Conservation (phyloP, 371 early-diverging fungal species). For the Zopfochytrium polystomum region DNA sequence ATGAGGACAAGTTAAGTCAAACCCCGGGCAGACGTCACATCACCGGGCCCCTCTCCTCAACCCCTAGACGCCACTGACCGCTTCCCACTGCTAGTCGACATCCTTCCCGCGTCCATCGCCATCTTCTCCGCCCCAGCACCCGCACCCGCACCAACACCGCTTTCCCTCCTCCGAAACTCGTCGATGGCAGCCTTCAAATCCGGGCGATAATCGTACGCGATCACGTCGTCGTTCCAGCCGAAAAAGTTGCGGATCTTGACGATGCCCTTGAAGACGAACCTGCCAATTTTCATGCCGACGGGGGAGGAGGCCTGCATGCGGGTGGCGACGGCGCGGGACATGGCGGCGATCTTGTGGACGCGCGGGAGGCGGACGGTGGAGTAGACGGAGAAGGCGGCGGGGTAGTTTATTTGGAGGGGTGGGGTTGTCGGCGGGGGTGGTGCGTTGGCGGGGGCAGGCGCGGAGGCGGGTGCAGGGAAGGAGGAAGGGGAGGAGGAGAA, state of each 20-base stretch:
- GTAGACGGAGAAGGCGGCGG: constrained; percentile 13
- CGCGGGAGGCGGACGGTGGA: constrained; percentile 14
- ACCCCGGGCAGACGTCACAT: no score
- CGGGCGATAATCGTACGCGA: constrained; percentile 1
- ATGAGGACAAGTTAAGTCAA: no score
- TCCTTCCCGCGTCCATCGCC: no score
- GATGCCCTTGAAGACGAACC: constrained; percentile 3
- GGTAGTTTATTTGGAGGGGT: constrained; percentile 2
- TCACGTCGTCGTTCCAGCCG: background rate
- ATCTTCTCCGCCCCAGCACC: no score
- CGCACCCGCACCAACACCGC: no score
- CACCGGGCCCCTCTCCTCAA: no score
- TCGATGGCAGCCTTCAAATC: background rate
- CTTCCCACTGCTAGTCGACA: no score
- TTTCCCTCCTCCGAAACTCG: background rate
- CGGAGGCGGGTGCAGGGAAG: no score
- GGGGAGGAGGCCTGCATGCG: background rate
- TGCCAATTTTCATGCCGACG: background rate
- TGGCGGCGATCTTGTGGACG: background rate
- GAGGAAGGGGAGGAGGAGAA: no score
- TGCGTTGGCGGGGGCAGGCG: no score
- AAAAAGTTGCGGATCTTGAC: background rate
- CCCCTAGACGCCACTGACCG: no score
- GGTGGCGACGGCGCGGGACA: background rate
- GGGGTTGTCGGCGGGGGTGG: background rate